These are phyloP conservation scores for Tolypocladium amazonense DNA, from an alignment of 2,329 filamentous ascomycete genomes.

Conservation along the genomic window DNA sequence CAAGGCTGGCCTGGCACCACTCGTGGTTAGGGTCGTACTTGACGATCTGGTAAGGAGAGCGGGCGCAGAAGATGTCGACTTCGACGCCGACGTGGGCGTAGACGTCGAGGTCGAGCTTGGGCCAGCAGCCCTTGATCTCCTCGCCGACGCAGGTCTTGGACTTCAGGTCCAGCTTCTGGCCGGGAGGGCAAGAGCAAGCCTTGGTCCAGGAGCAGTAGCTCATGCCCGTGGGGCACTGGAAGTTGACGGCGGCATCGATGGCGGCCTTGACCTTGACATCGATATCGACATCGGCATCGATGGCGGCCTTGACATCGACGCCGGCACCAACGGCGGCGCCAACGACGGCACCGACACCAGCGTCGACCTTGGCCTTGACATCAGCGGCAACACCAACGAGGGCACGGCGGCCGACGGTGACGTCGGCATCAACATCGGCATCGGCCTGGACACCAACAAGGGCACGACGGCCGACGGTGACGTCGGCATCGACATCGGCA, in stretches of 20 bases:
- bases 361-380: constrained; percentile 4
- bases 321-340: constrained; percentile 4
- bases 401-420: not conserved
- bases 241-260: constrained; percentile 9
- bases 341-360: not conserved
- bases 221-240: constrained; percentile 23
- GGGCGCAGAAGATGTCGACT: constrained; percentile 22
- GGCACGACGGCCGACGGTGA: constrained; percentile 3
- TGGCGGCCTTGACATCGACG: constrained; percentile 4
- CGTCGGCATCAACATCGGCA: not conserved
- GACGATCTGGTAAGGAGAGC: constrained; percentile 22
- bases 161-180: constrained; percentile 25
- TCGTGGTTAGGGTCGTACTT: constrained; percentile 20
- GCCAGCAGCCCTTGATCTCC: constrained; percentile 19
- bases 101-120: constrained; percentile 16
- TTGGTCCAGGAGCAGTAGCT: constrained; percentile 26
- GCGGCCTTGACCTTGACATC: constrained; percentile 10
- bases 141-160: constrained; percentile 15
- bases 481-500: constrained; percentile 1
- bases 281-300: constrained; percentile 1
- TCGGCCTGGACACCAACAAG: constrained; percentile 3
- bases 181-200: constrained; percentile 32
- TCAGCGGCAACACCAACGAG: constrained; percentile 18
- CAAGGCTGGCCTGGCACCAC: constrained; percentile 23
- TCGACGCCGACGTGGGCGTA: constrained; percentile 15